phyloP scores from a whole-genome alignment of 1,284 basidiomycete species.

The Mycena sp. region DNA sequence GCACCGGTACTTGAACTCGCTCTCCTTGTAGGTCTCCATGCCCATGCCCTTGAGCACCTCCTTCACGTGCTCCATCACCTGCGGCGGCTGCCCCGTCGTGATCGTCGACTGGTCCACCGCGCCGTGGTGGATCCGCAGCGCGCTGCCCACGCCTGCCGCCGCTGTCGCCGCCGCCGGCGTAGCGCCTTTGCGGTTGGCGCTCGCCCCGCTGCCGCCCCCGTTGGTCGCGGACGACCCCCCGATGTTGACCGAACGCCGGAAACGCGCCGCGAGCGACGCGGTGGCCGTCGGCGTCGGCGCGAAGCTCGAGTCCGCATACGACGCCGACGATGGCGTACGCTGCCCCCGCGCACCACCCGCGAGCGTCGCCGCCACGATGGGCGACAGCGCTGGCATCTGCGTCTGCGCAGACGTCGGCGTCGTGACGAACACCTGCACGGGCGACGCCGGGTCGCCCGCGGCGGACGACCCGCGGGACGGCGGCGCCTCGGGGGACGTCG shows the following conservation, averaged over 20 bases:
- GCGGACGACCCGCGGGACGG: too few species aligned
- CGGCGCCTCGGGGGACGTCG: too few species aligned
- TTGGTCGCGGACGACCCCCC: too few species aligned
- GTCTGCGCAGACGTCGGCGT: conserved; percentile 29
- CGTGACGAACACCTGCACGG: conserved; percentile 48
- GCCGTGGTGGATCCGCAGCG: conserved; percentile 90
- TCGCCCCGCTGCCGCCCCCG: conserved; percentile 34
- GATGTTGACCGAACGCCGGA: conserved; percentile 58
- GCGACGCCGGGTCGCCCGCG: too few species aligned
- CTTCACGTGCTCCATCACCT: conserved; percentile 89
- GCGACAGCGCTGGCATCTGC: conserved; percentile 42
- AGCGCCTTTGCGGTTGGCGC: conserved; percentile 14
- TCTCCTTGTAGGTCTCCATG: conserved; percentile 88
- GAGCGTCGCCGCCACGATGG: conserved; percentile 54
- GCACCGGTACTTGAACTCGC: conserved; percentile 89
- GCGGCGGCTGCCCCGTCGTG: conserved; percentile 86
- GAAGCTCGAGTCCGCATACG: too few species aligned
- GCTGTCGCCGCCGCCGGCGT: conserved; percentile 11
- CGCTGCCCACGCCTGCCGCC: conserved; percentile 50
- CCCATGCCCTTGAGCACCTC: conserved; percentile 90
- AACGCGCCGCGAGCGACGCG: conserved; percentile 55
- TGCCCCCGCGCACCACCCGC: conserved; percentile 37
- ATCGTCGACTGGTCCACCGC: conserved; percentile 93
- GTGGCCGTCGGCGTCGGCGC: conserved; percentile 43
- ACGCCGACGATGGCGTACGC: too few species aligned